Evolutionary conservation across 805 yeast genomes (phyloP).

Genomic region (Wickerhamiella nectarea): DNA sequence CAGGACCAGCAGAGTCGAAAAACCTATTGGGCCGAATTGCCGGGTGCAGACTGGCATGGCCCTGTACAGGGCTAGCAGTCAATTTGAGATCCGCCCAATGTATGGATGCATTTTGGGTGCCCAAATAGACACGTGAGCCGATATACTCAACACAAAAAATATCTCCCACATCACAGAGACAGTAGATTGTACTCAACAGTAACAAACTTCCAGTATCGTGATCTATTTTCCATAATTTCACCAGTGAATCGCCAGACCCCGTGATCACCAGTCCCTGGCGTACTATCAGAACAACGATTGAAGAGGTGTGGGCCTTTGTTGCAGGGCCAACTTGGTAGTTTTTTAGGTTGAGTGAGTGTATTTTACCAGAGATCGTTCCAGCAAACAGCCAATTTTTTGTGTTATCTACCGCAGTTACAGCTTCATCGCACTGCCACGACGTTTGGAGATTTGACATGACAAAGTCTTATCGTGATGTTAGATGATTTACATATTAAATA

Average conservation of each 20-base stretch:
- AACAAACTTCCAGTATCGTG: background rate
- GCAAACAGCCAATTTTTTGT: conserved; percentile 40
- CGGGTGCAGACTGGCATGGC: conserved; percentile 20
- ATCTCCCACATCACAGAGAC: conserved; percentile 83
- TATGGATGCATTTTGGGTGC: conserved; percentile 85
- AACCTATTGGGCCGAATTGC: conserved; percentile 62
- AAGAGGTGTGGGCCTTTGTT: conserved; percentile 51
- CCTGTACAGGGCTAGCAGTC: conserved; percentile 15
- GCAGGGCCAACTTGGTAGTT: conserved; percentile 45
- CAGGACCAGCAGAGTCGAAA: conserved; percentile 82
- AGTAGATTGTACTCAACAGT: conserved; percentile 59
- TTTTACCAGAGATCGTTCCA: conserved; percentile 79
- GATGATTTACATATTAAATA: background rate
- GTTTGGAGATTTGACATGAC: conserved; percentile 7
- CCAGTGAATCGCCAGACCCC: conserved; percentile 82
- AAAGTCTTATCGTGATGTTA: background rate
- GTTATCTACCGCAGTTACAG: conserved; percentile 47
- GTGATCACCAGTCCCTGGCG: conserved; percentile 49
- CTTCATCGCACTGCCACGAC: conserved; percentile 59
- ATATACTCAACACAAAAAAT: conserved; percentile 73
- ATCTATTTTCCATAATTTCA: conserved; percentile 68
- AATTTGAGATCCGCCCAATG: conserved; percentile 44
- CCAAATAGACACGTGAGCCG: conserved; percentile 53
- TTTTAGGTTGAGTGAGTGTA: conserved; percentile 52
- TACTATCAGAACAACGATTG: conserved; percentile 51